These are phyloP conservation scores for Lactarius vividus DNA, from an alignment of 768 basidiomycete genomes.

Conservation along the genomic window DNA sequence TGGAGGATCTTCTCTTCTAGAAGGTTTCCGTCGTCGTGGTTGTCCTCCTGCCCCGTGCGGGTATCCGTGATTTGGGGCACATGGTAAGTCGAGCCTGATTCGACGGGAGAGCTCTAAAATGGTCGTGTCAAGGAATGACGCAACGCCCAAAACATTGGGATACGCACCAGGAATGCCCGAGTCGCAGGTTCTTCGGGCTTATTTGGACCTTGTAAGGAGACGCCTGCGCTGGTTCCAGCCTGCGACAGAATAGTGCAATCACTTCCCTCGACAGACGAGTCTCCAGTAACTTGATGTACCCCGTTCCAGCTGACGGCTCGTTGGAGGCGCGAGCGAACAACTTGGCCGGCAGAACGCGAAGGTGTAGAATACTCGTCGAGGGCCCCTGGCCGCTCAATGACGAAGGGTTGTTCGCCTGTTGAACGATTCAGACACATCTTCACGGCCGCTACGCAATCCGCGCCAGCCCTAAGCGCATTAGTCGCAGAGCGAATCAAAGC, in stretches of 20 bases:
- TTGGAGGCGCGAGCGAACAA: conserved; percentile 33
- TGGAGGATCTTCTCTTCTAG: conserved; percentile 56
- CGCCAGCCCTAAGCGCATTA: conserved; percentile 78
- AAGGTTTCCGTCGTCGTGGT: conserved; percentile 35
- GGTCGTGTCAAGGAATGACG: neutral
- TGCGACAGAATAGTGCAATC: conserved; percentile 2
- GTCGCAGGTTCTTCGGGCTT: neutral
- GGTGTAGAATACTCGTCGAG: conserved; percentile 45
- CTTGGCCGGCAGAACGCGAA: conserved; percentile 46
- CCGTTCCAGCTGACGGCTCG: conserved; percentile 38
- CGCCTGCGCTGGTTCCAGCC: neutral
- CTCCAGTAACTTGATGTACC: neutral
- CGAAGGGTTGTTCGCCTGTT: conserved; percentile 57
- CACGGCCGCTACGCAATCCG: conserved; percentile 84
- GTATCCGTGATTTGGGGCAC: conserved; percentile 54
- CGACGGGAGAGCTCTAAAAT: conserved; percentile 31
- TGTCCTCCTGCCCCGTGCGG: conserved; percentile 59
- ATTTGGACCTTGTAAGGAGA: conserved; percentile 1
- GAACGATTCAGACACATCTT: conserved; percentile 75
- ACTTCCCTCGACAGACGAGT: conserved; percentile 10
- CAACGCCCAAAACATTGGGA: neutral
- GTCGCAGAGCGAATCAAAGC: conserved; percentile 82
- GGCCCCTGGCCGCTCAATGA: conserved; percentile 58
- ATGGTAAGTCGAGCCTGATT: conserved; percentile 51
- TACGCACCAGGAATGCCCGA: conserved; percentile 15